A percentile compares a stretch with the other conserved stretches of the same genome.
Evolutionary conservation across 176 grass and related monocot genomes (phyloP).

Genomic region (Raddia distichophylla): DNA sequence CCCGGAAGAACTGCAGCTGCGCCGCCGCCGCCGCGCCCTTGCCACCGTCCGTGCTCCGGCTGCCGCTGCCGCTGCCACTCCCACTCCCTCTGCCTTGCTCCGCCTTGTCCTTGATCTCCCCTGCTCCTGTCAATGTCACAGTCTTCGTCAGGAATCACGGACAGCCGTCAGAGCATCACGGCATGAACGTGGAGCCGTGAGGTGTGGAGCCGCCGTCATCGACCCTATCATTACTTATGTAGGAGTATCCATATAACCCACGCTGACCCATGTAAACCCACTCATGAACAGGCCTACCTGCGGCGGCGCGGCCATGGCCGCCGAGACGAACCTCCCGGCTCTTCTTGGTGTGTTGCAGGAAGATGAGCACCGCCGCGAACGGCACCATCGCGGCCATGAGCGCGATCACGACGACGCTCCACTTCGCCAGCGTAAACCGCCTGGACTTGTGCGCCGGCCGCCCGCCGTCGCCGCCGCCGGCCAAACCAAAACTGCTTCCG

Average conservation of each 20-base stretch:
- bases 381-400: constrained; percentile 52
- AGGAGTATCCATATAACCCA: no score
- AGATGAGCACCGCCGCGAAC: constrained; percentile 56
- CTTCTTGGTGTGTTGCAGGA: constrained; percentile 58
- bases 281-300: constrained; percentile 18
- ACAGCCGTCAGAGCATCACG: no score
- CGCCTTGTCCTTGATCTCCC: constrained; percentile 56
- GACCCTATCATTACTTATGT: no score
- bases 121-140: constrained; percentile 31
- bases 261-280: no score
- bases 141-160: no score
- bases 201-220: no score
- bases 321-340: constrained; percentile 51
- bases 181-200: no score
- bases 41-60: constrained; percentile 42
- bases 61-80: constrained; percentile 40
- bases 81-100: constrained; percentile 36
- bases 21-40: constrained; percentile 21
- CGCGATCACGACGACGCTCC: constrained; percentile 57
- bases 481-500: not conserved
- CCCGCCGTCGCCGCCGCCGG: not conserved
- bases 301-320: constrained; percentile 9
- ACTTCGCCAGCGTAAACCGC: constrained; percentile 35
- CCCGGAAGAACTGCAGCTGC: constrained; percentile 65
- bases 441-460: not conserved